phyloP scores from a whole-genome alignment of 306 rosid genomes.

The Calophaca sinica region DNA sequence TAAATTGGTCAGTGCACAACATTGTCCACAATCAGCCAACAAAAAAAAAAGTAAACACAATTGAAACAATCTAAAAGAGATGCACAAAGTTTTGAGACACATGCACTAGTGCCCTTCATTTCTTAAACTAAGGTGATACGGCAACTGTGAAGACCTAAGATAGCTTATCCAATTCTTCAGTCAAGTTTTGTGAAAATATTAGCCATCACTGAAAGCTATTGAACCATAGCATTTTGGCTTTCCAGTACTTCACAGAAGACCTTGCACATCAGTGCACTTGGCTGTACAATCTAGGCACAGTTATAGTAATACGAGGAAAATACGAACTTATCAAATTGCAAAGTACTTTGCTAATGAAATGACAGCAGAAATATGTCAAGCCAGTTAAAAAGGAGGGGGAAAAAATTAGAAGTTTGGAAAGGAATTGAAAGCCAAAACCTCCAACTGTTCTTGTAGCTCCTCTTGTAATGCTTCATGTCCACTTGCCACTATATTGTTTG shows the following conservation, averaged over 20 bases:
- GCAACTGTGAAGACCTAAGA: too few relatives aligned
- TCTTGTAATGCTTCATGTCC: constrained; percentile 48
- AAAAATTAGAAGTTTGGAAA: constrained; percentile 4
- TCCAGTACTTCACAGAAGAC: constrained; percentile 20
- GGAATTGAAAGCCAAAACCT: constrained; percentile 76
- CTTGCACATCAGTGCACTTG: constrained; percentile 35
- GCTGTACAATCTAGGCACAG: constrained; percentile 29
- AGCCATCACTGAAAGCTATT: too few relatives aligned
- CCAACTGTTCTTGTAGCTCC: constrained; percentile 52
- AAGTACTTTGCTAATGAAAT: not conserved
- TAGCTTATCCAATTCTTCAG: too few relatives aligned
- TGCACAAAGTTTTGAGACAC: not conserved
- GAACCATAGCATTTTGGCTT: constrained; percentile 32
- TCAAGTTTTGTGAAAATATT: too few relatives aligned
- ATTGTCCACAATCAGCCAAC: constrained; percentile 1
- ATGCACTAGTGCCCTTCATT: not conserved
- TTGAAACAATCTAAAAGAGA: not conserved
- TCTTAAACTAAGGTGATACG: constrained; percentile 11
- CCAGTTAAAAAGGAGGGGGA: not conserved
- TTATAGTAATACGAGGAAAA: constrained; percentile 12
- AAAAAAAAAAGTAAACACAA: not conserved
- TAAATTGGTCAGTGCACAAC: constrained; percentile 46
- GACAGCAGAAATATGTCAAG: constrained; percentile 22
- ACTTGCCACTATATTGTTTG: constrained; percentile 40
- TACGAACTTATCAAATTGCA: constrained; percentile 37